Base-by-base conservation (phyloP, 306 rosid species). In the Rubus parviflorus region DNA sequence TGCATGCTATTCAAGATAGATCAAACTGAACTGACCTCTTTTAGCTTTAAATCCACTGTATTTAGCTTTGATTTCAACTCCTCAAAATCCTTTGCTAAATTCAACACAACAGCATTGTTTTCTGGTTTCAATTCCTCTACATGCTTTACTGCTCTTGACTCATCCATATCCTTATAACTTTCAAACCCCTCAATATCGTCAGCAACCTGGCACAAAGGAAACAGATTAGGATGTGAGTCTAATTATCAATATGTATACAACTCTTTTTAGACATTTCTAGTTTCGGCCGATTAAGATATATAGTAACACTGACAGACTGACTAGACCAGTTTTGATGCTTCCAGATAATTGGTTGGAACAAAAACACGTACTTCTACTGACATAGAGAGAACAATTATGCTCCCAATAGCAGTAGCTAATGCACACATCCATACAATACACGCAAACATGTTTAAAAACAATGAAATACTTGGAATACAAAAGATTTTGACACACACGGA, bases 1-100 rank as follows among this genome's bases (percentile, higher is more conserved):
- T 17, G 49, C 46, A 23, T 20, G 49, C 57, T 47, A 62, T 53
- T 48, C 46, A 20, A 74, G 38, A 65, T 80, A 54, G 69, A 72
- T 73, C 53, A 76, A 47, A 13, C 74, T 79, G 62, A 46, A 81
- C 89, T 85, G 57, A 95, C 99, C 99, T 88, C 97, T 78, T 85
- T 86, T 76, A 92, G 89, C 81, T 90, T 91, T 40, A 88, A 81
- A 72, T 87, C 92, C 86, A 85, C 81, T 61, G 73, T 13, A 71
- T 79, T 67, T 38, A 95, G 85, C 86, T 81, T 88, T 79, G 87
- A 82, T 73, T 82, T 85, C 86, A 89, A 79, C 73, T 88, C 94
- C 85, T 86, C 89, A 72, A 84, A 82, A 75, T 88, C 90, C 79
- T 85, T 86, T 2, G 73, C 56, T 71, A 85, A 81, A 77, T 70